Evolutionary conservation across 148 eudicot genomes (phyloP).

Genomic region (Chenopodium berlandieri): DNA sequence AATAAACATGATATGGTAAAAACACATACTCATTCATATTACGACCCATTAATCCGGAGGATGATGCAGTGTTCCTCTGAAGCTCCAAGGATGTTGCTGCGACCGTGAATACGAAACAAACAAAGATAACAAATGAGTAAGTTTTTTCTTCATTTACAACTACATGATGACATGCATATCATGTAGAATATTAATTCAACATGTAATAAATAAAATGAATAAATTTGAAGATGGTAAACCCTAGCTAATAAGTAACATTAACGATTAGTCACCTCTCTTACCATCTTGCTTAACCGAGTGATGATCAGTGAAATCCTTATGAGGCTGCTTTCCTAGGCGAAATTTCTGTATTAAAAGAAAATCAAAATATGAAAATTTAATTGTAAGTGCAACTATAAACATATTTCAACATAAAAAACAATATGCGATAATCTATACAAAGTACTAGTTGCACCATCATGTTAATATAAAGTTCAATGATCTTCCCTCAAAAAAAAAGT

Average conservation of each 20-base stretch:
- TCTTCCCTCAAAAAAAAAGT: too few relatives aligned
- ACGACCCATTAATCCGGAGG: slow-evolving; percentile 73
- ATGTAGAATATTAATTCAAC: too few relatives aligned
- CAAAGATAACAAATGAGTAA: not conserved
- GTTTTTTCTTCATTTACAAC: not conserved
- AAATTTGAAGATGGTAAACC: not conserved
- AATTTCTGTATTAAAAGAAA: slow-evolving; percentile 51
- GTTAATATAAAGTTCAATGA: not conserved
- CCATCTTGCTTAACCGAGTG: slow-evolving; percentile 71
- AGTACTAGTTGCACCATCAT: not conserved
- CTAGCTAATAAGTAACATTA: not conserved
- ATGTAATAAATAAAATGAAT: not conserved
- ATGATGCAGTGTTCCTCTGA: slow-evolving; percentile 67
- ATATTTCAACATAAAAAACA: not conserved
- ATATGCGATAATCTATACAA: too few relatives aligned
- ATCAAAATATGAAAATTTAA: not conserved
- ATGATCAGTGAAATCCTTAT: slow-evolving; percentile 83
- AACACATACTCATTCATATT: slow-evolving; percentile 76
- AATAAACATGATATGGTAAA: not conserved
- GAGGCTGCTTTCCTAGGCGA: slow-evolving; percentile 98
- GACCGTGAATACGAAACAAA: not conserved
- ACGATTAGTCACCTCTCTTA: slow-evolving; percentile 46
- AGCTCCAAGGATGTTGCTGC: slow-evolving; percentile 64
- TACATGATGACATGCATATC: too few relatives aligned
- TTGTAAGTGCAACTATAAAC: not conserved